Evolutionary conservation across 768 basidiomycete species (phyloP).

Genomic region (Lactifluus rugatus): DNA sequence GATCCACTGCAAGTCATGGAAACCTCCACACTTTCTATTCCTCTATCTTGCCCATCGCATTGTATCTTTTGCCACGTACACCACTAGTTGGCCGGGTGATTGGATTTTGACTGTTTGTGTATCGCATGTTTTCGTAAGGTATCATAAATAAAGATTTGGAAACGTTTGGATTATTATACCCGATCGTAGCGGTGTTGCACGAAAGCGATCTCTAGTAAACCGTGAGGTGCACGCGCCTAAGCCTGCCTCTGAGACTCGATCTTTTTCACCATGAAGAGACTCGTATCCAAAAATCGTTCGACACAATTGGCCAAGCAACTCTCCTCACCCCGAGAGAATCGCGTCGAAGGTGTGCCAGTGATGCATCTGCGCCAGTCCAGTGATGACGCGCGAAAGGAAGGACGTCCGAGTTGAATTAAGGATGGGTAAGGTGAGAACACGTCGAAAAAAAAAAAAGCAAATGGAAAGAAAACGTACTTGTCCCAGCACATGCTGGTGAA

Average conservation of each 20-base stretch:
- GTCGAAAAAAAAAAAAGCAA: background rate
- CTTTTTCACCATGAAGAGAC: slow-evolving; percentile 68
- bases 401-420: background rate
- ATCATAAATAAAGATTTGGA: too few relatives aligned
- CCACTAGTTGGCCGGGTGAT: too few relatives aligned
- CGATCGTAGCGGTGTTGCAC: background rate
- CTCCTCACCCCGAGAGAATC: slow-evolving; percentile 73
- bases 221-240: slow-evolving; percentile 21
- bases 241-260: slow-evolving; percentile 30
- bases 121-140: too few relatives aligned
- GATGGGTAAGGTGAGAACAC: background rate
- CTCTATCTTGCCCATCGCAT: background rate
- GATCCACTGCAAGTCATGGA: background rate
- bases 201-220: background rate
- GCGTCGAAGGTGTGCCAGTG: slow-evolving; percentile 63
- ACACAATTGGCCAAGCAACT: slow-evolving; percentile 84
- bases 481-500: slow-evolving; percentile 87
- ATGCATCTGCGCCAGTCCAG: slow-evolving; percentile 60
- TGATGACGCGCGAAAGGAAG: background rate
- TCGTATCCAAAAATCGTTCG: slow-evolving; percentile 83
- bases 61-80: background rate
- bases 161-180: too few relatives aligned
- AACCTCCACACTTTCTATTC: too few relatives aligned
- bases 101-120: too few relatives aligned
- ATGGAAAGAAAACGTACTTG: slow-evolving; percentile 54